phyloP scores from a whole-genome alignment of 169 alveolate genomes.

The Cryptosporidium baileyi region DNA sequence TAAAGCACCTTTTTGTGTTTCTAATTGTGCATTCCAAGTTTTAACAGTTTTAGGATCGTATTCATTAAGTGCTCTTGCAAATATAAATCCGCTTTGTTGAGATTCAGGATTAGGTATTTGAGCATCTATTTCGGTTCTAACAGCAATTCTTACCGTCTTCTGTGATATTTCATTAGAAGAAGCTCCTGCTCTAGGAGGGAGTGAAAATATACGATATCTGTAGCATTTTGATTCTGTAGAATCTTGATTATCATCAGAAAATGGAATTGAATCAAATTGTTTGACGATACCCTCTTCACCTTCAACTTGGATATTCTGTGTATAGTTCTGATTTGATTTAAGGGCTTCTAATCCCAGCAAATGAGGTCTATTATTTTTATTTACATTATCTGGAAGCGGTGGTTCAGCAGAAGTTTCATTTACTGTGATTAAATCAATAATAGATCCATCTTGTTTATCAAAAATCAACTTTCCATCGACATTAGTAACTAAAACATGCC shows the following conservation, averaged over 20 bases:
- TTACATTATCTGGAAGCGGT: conserved; percentile 87
- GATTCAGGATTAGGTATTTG: conserved; percentile 72
- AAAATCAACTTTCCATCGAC: conserved; percentile 84
- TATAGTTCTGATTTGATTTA: conserved; percentile 84
- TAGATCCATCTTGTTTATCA: conserved; percentile 90
- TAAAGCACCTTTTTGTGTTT: conserved; percentile 87
- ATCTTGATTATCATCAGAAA: conserved; percentile 38
- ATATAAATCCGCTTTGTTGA: conserved; percentile 78
- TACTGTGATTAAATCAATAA: conserved; percentile 87
- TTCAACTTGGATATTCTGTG: conserved; percentile 80
- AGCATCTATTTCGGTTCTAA: conserved; percentile 75
- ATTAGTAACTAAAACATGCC: conserved; percentile 87
- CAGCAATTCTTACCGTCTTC: conserved; percentile 63
- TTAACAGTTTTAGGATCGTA: conserved; percentile 81
- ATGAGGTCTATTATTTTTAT: conserved; percentile 87
- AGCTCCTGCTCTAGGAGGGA: conserved; percentile 81
- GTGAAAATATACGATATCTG: conserved; percentile 84
- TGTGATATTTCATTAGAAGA: conserved; percentile 65
- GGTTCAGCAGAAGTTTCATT: conserved; percentile 90
- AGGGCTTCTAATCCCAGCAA: conserved; percentile 88
- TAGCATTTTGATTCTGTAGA: conserved; percentile 81
- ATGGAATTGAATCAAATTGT: conserved; percentile 47
- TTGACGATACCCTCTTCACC: conserved; percentile 33
- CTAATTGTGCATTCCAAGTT: conserved; percentile 86
- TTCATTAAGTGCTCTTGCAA: conserved; percentile 85